A percentile compares a stretch with the other conserved stretches of the same genome.
phyloP scores from a whole-genome alignment of 1,284 basidiomycete genomes.

The Dichomitus squalens region DNA sequence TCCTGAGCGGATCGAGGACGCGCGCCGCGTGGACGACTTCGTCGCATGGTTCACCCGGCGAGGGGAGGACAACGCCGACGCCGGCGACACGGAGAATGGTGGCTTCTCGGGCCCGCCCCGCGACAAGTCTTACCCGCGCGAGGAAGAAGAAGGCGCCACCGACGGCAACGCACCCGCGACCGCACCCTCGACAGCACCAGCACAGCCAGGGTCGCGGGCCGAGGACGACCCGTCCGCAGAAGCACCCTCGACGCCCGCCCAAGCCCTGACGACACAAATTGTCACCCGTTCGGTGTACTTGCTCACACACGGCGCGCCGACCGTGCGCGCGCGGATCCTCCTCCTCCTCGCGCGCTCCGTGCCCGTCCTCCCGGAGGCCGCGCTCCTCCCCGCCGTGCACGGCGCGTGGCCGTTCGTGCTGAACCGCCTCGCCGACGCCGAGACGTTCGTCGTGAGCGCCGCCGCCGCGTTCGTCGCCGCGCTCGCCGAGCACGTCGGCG shows the following conservation, averaged over 20 bases:
- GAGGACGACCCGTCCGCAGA: constrained; percentile 36
- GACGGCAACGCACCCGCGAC: constrained; percentile 24
- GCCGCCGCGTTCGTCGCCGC: constrained; percentile 72
- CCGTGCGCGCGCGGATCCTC: constrained; percentile 82
- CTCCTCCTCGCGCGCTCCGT: constrained; percentile 72
- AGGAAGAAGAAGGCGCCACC: constrained; percentile 27
- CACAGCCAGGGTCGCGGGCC: neutral
- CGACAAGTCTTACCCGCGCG: constrained; percentile 43
- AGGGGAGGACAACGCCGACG: constrained; percentile 27
- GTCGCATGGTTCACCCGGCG: constrained; percentile 66
- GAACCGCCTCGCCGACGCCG: constrained; percentile 73
- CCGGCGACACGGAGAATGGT: neutral
- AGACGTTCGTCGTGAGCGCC: constrained; percentile 78
- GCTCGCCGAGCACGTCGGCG: constrained; percentile 69
- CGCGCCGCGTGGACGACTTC: constrained; percentile 48
- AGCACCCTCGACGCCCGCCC: constrained; percentile 63
- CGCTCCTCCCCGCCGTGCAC: constrained; percentile 82
- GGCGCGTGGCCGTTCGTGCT: constrained; percentile 88
- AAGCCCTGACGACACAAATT: constrained; percentile 80
- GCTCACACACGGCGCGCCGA: constrained; percentile 83
- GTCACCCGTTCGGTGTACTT: constrained; percentile 86
- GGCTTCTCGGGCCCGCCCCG: constrained; percentile 15
- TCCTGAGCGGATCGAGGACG: constrained; percentile 19
- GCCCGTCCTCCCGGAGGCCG: constrained; percentile 73
- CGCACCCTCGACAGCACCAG: too few species aligned